Base-by-base conservation (phyloP, 2,329 filamentous ascomycete species). In the Metarhizium album region DNA sequence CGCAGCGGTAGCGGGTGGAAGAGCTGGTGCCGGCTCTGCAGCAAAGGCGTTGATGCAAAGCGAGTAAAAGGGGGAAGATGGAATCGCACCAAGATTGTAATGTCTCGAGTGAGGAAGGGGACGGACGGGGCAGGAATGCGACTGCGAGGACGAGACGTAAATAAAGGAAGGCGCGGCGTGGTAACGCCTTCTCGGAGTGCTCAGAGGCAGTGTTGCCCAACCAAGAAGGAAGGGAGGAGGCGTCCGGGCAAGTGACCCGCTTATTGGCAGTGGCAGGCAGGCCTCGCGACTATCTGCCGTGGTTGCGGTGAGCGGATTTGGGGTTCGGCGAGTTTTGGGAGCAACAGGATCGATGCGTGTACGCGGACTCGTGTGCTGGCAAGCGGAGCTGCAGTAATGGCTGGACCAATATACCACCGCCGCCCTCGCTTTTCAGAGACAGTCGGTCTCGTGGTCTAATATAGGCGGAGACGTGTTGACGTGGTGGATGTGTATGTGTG, bases 121-220 rank as follows among this genome's bases (percentile, higher is more conserved):
- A 16, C n/a, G 35, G n/a, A 48, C 13, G 22, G 18, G n/a, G 16
- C 14, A 31, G 43, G 43, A 31, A n/a, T n/a, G n/a, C n/a, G n/a
- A n/a, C n/a, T 31, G 46, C n/a, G 46, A 29, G 22, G 16, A n/a
- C 16, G 16, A 29, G 29, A 20, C 33, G n/a, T n/a, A n/a, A 46
- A 46, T 18, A 48, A 40, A 31, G 46, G 46, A 24, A 48, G 35
- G 46, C 33, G 46, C 46, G 46, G 42, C 33, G 23, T 20, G 46
- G 46, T 37, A 22, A 33, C 46, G 42, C 46, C 14, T 48, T 48
- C 16, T 27, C 14, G 42, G 24, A 47, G 7, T 29, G 42, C 29
- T 33, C 33, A n/a, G n/a, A n/a, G n/a, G n/a, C n/a, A 16, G 35
- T 20, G 35, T 40, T 27, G 38, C 46, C 33, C 46, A 40, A 40